A percentile compares a stretch with the other conserved stretches of the same genome.
These are phyloP conservation scores for Lactifluus pinguis DNA, from an alignment of 768 basidiomycete species.

Conservation along the genomic window DNA sequence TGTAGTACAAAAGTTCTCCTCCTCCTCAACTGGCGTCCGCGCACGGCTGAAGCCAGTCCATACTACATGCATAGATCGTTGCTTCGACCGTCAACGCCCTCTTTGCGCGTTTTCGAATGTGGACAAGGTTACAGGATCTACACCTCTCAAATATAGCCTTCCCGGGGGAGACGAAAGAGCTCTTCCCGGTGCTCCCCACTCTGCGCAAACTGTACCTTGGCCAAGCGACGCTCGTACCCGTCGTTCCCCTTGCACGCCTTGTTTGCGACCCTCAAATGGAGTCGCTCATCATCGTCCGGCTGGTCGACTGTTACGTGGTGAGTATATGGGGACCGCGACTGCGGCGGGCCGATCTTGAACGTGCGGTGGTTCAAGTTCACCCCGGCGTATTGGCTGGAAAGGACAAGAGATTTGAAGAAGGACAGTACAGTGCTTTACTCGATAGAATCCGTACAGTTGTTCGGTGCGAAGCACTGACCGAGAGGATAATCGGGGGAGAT, in stretches of 20 bases:
- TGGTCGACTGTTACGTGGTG: slow-evolving; percentile 46
- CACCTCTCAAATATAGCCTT: slow-evolving; percentile 41
- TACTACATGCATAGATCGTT: slow-evolving; percentile 31
- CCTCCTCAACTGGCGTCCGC: not conserved
- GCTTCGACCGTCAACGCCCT: slow-evolving; percentile 31
- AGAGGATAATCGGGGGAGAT: slow-evolving; percentile 47
- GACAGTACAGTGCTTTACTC: slow-evolving; percentile 15
- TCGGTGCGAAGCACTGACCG: slow-evolving; percentile 42
- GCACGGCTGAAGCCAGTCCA: not conserved
- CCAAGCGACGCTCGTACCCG: slow-evolving; percentile 39
- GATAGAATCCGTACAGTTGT: slow-evolving; percentile 34
- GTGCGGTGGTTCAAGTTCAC: slow-evolving; percentile 23
- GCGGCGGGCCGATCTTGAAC: slow-evolving; percentile 40
- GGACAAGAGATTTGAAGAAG: slow-evolving; percentile 6
- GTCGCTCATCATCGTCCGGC: slow-evolving; percentile 29
- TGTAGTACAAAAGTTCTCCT: slow-evolving; percentile 4
- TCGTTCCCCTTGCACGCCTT: slow-evolving; percentile 32
- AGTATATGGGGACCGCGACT: slow-evolving; percentile 54
- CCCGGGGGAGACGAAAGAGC: slow-evolving; percentile 20
- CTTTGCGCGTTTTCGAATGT: slow-evolving; percentile 33
- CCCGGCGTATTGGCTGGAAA: not conserved
- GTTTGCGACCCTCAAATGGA: slow-evolving; percentile 22
- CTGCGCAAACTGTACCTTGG: slow-evolving; percentile 39
- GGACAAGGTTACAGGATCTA: slow-evolving; percentile 38
- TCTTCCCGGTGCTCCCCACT: slow-evolving; percentile 32